Evolutionary conservation across 192 early-diverging fungal species (phyloP).

Genomic region (Phlyctochytrium arcticum): DNA sequence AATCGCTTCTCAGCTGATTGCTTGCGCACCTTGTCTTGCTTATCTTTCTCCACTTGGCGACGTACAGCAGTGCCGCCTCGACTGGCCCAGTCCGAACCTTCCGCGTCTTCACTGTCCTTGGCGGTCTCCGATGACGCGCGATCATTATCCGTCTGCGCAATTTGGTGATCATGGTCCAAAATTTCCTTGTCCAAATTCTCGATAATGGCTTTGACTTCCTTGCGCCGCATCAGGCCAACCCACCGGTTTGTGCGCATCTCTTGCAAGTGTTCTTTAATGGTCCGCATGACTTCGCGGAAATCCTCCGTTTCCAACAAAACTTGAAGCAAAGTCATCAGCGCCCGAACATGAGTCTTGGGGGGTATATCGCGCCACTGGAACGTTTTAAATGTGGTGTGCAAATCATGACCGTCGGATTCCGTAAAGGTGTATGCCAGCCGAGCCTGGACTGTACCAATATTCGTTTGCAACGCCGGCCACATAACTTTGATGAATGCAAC

Average conservation of each 20-base stretch:
- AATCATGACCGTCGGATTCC: too few species aligned
- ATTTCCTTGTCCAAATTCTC: background rate
- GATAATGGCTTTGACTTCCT: background rate
- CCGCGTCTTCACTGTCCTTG: background rate
- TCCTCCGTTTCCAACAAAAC: background rate
- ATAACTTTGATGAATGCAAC: too few species aligned
- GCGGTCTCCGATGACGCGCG: background rate
- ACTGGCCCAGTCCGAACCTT: background rate
- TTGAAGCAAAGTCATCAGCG: background rate
- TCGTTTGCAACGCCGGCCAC: too few species aligned
- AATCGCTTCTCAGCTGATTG: background rate
- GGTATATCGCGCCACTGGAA: too few species aligned
- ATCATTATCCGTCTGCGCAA: background rate
- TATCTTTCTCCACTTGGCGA: background rate
- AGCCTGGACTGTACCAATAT: too few species aligned
- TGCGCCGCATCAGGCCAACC: background rate
- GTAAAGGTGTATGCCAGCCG: too few species aligned
- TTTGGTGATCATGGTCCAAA: background rate
- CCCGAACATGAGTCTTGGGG: background rate
- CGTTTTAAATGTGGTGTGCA: too few species aligned
- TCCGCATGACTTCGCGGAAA: background rate
- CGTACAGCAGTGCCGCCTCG: background rate
- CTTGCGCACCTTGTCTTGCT: background rate
- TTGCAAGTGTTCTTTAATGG: background rate
- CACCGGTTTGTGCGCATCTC: conserved; percentile 16